A percentile compares a stretch with the other conserved stretches of the same genome.
Evolutionary conservation across 2,329 filamentous ascomycete species (phyloP).

Genomic region (Ophiocordyceps australis): DNA sequence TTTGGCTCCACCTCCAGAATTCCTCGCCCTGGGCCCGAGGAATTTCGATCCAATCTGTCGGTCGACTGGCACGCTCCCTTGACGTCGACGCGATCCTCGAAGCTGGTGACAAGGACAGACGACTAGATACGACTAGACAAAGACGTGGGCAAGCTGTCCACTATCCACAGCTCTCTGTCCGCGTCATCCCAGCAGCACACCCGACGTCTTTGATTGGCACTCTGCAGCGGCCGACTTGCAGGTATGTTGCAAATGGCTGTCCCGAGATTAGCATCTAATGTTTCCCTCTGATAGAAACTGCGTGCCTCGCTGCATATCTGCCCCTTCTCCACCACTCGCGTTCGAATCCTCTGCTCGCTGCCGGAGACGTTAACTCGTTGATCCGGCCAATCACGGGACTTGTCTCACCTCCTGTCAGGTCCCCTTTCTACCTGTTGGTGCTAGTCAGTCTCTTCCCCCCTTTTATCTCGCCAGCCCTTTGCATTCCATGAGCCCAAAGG

Average conservation of each 20-base stretch:
- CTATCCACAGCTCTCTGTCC: no score
- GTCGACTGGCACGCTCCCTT: constrained; percentile 13
- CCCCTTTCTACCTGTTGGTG: constrained; percentile 19
- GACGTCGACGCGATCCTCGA: not conserved
- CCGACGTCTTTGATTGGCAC: no score
- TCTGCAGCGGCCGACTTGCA: not conserved
- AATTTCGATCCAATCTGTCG: constrained; percentile 17
- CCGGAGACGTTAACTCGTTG: constrained; percentile 50
- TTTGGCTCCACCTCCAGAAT: constrained; percentile 12
- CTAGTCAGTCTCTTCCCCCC: constrained; percentile 27
- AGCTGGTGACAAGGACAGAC: no score
- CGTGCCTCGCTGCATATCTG: constrained; percentile 20
- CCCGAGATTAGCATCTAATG: constrained; percentile 4
- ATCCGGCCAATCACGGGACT: constrained; percentile 32
- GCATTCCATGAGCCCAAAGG: constrained; percentile 10
- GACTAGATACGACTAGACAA: no score
- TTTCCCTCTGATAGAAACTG: constrained; percentile 11
- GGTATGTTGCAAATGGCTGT: not conserved
- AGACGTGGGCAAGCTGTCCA: no score
- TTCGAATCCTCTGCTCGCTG: constrained; percentile 23
- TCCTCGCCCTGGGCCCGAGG: constrained; percentile 23
- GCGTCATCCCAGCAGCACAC: no score
- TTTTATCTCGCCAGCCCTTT: constrained; percentile 6
- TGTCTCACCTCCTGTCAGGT: constrained; percentile 27
- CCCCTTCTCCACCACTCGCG: constrained; percentile 21